Conservation (phyloP, 2,329 filamentous ascomycete genomes). For the Rhynchosporium graminicola region DNA sequence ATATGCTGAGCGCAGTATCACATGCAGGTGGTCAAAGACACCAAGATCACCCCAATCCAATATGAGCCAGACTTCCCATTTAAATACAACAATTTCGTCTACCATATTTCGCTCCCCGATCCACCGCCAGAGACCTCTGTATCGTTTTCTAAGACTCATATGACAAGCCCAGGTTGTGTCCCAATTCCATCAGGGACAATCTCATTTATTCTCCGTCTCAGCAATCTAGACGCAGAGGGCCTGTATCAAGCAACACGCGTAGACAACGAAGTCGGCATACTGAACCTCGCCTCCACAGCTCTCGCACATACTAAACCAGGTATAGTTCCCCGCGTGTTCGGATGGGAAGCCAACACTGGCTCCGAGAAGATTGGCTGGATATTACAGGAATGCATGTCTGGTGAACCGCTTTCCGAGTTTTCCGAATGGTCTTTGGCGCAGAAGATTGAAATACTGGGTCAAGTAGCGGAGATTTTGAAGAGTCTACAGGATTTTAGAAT, state of each 20-base stretch:
- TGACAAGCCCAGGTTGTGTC: neutral
- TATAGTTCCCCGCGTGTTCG: neutral
- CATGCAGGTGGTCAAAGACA: neutral
- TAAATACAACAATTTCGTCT: constrained; percentile 2
- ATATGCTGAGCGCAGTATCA: neutral
- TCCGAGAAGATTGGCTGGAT: neutral
- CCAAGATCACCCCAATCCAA: neutral
- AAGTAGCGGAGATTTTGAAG: neutral
- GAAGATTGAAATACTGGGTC: neutral
- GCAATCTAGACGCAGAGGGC: neutral
- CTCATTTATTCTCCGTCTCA: neutral
- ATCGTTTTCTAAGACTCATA: neutral
- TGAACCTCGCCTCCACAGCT: neutral
- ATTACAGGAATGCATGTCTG: neutral
- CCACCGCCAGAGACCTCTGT: neutral
- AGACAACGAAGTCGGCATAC: neutral
- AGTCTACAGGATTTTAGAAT: neutral
- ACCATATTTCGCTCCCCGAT: neutral
- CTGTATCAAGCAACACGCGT: neutral
- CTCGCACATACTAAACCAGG: neutral
- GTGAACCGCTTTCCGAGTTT: neutral
- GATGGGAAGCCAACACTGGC: neutral
- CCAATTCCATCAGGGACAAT: neutral
- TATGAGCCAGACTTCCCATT: neutral
- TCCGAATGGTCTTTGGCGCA: neutral